Conservation (phyloP, 768 basidiomycete species). For the Exidia glandulosa region DNA sequence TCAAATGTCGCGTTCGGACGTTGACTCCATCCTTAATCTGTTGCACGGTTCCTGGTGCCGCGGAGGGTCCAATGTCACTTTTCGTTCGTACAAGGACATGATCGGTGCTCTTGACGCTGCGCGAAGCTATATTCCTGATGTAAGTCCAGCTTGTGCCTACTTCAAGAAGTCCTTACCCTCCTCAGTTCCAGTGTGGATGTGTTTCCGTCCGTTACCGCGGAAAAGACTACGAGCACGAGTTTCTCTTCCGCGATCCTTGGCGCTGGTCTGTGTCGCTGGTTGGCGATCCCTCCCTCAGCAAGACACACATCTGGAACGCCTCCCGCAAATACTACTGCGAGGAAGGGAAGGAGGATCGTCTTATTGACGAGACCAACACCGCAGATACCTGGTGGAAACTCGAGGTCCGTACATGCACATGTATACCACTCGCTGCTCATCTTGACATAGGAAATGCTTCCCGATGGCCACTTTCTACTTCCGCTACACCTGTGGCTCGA, state of each 20-base stretch:
- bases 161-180: neutral
- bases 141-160: neutral
- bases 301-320: slow-evolving; percentile 11
- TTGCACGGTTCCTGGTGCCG: neutral
- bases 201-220: slow-evolving; percentile 12
- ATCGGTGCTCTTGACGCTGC: neutral
- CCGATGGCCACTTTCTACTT: neutral
- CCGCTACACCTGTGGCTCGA: slow-evolving; percentile 18
- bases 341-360: slow-evolving; percentile 7
- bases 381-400: slow-evolving; percentile 19
- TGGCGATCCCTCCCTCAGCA: slow-evolving; percentile 12
- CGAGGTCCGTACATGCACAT: slow-evolving; percentile 12
- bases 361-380: slow-evolving; percentile 20
- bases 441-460: neutral
- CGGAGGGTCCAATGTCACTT: neutral
- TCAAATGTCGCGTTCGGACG: neutral
- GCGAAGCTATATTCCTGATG: neutral
- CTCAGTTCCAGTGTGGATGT: slow-evolving; percentile 11
- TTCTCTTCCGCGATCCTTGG: slow-evolving; percentile 22
- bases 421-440: neutral
- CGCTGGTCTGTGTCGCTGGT: slow-evolving; percentile 15
- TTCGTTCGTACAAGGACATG: neutral
- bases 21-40: neutral
- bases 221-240: slow-evolving; percentile 9
- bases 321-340: slow-evolving; percentile 14